Base-by-base conservation (phyloP, 495 filamentous ascomycete species). In the Penicillium ochrochloron region DNA sequence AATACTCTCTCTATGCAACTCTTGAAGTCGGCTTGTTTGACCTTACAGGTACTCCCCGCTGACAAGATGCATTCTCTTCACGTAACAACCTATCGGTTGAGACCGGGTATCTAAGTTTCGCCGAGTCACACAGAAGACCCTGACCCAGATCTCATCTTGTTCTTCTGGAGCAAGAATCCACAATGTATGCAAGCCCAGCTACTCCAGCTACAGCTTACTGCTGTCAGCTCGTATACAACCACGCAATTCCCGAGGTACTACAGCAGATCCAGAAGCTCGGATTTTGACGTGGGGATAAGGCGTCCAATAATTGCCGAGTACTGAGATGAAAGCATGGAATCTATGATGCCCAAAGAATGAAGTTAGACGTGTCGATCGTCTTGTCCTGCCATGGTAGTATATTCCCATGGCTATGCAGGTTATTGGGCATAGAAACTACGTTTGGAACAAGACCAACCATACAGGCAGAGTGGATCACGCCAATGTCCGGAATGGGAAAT, bases 381-480 rank as follows among this genome's bases (percentile, higher is more conserved):
- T 17, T 59, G 57, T 35, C 34, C 42, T 41, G 37, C 21, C n/a
- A 58, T 44, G 29, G 23, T 17, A 15, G 21, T n/a, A 58, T 42
- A 29, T 14, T 17, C 12, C 31, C 9, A 56, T 5, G 21, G 17
- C 34, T n/a, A 57, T 41, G 54, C 34, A 41, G 10, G 21, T 19
- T 58, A n/a, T 44, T 29, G 53, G 34, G 19, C 23, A 17, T 9
- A 23, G 21, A 48, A 48, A 21, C 48, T 46, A 19, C 1, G 39
- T 64, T 55, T 42, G 7, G 58, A 64, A 64, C 62, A 59, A 53
- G 37, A 55, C 62, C 62, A 64, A 64, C 39, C 48, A 54, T 25
- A 29, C 52, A 31, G 34, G 15, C 8, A 31, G 19, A 23, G 17
- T 33, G 57, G 2, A 15, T 21, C 57, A 23, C 14, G 48, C 21